phyloP scores from a whole-genome alignment of 2,329 filamentous ascomycete genomes.

The Talaromyces sp. region DNA sequence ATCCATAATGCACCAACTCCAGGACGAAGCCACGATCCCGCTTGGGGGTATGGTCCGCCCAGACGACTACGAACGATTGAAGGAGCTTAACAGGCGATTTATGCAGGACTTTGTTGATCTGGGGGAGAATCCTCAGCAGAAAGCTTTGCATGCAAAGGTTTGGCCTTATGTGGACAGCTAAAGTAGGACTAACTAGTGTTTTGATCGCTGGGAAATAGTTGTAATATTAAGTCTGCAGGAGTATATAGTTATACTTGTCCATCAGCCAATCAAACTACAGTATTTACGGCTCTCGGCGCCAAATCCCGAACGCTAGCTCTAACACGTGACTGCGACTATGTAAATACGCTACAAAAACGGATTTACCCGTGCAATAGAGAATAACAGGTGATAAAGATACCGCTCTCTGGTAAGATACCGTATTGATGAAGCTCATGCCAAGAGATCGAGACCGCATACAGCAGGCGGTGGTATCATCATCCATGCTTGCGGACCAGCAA shows the following conservation, averaged over 20 bases:
- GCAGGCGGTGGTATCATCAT: constrained; percentile 4
- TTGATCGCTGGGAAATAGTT: neutral
- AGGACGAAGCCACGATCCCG: constrained; percentile 20
- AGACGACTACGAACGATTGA: constrained; percentile 20
- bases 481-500: neutral
- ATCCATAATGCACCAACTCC: constrained; percentile 20
- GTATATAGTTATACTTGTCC: neutral
- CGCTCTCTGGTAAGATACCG: neutral
- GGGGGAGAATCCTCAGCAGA: constrained; percentile 17
- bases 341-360: neutral
- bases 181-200: neutral
- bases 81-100: constrained; percentile 16
- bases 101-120: constrained; percentile 21
- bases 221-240: neutral
- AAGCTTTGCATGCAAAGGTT: constrained; percentile 21
- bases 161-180: constrained; percentile 20
- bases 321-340: neutral
- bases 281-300: neutral
- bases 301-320: neutral
- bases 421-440: neutral
- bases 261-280: neutral
- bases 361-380: neutral
- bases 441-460: neutral
- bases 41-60: constrained; percentile 22
- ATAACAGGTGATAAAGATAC: neutral